These are phyloP conservation scores for Pseudomonodictys pantanalensis DNA, from an alignment of 495 filamentous ascomycete species.

Conservation along the genomic window DNA sequence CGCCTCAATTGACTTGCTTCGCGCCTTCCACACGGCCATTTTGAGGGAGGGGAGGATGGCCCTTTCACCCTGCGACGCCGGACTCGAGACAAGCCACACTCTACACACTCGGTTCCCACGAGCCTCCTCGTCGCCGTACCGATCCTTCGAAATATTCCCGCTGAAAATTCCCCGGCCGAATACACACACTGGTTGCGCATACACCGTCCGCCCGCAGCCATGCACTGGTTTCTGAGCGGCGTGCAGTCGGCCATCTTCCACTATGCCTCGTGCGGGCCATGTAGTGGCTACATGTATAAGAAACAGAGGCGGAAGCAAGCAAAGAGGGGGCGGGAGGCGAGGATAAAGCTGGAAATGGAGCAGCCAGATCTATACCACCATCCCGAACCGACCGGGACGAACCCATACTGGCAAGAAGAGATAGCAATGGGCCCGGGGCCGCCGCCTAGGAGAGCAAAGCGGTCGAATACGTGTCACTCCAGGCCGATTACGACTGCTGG, in stretches of 20 bases:
- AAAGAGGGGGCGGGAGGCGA: constrained; percentile 57
- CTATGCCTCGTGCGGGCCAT: constrained; percentile 79
- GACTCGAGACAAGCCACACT: neutral
- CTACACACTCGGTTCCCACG: neutral
- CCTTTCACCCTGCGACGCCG: constrained; percentile 1
- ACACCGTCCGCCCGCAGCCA: constrained; percentile 6
- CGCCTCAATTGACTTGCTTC: neutral
- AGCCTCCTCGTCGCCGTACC: neutral
- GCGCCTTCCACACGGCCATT: neutral
- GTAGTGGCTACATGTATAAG: constrained; percentile 59
- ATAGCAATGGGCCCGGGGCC: constrained; percentile 74
- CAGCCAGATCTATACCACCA: constrained; percentile 73
- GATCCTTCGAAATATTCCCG: neutral
- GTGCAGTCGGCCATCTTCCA: constrained; percentile 84
- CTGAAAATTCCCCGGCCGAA: neutral
- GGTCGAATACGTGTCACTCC: constrained; percentile 50
- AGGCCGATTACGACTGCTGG: constrained; percentile 49
- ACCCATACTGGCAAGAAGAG: constrained; percentile 82
- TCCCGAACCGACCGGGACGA: constrained; percentile 77
- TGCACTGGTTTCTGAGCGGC: constrained; percentile 34
- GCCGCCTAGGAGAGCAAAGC: constrained; percentile 58
- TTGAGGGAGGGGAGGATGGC: neutral
- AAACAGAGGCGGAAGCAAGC: constrained; percentile 66
- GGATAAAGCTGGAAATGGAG: constrained; percentile 57
- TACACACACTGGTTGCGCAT: neutral